phyloP scores from a whole-genome alignment of 2,329 filamentous ascomycete species.

The Talaromyces verruculosus region DNA sequence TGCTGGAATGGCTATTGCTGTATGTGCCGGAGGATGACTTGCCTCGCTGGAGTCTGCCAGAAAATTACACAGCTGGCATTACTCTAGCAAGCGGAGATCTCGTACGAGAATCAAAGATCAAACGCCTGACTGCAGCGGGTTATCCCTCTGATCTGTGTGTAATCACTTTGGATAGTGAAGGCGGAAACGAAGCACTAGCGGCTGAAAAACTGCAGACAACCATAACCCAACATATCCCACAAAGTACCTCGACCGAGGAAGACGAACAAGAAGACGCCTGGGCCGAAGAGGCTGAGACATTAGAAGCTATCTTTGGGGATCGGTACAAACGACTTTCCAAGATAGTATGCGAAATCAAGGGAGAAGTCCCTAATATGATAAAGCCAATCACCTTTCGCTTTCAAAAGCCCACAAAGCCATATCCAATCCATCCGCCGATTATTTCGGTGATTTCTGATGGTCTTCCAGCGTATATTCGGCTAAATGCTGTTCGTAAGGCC shows the following conservation, averaged over 20 bases:
- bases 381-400: constrained; percentile 61
- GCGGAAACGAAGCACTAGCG: constrained; percentile 71
- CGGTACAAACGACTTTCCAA: constrained; percentile 62
- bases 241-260: constrained; percentile 22
- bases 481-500: constrained; percentile 79
- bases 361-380: constrained; percentile 53
- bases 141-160: constrained; percentile 84
- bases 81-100: constrained; percentile 80
- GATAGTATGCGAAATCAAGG: constrained; percentile 67
- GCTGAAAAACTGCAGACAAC: constrained; percentile 76
- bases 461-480: constrained; percentile 87
- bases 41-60: constrained; percentile 87
- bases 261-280: constrained; percentile 59
- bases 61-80: constrained; percentile 86
- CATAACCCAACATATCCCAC: constrained; percentile 54
- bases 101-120: constrained; percentile 76
- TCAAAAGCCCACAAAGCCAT: constrained; percentile 65
- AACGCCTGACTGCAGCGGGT: constrained; percentile 75
- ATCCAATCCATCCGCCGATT: constrained; percentile 68
- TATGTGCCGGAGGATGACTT: constrained; percentile 96
- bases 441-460: constrained; percentile 66
- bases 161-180: constrained; percentile 68
- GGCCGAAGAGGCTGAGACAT: constrained; percentile 79
- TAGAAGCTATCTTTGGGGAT: constrained; percentile 84
- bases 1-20: constrained; percentile 91